Conservation (phyloP, 768 basidiomycete genomes). For the Phaeotremella fagi region DNA sequence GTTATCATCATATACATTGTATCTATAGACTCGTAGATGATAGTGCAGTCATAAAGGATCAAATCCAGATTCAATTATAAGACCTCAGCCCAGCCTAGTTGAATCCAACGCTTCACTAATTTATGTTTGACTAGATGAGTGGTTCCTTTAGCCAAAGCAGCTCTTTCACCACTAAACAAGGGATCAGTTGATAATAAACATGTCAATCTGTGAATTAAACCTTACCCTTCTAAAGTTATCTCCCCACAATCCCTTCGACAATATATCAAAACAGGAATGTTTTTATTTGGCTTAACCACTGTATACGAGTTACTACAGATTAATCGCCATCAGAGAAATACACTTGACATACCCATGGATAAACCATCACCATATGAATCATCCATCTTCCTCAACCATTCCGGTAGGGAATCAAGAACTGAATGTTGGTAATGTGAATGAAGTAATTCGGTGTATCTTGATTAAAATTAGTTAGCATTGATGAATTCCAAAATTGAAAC, state of each 20-base stretch:
- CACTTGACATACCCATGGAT: conserved; percentile 49
- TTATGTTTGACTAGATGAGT: conserved; percentile 75
- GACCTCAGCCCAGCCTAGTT: conserved; percentile 46
- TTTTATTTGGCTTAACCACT: conserved; percentile 76
- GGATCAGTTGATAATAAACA: neutral
- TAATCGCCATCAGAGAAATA: neutral
- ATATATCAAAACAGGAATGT: conserved; percentile 73
- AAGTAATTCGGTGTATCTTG: conserved; percentile 68
- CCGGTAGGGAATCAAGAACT: conserved; percentile 77
- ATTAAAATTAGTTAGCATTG: neutral
- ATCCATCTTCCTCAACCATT: conserved; percentile 68
- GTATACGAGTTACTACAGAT: conserved; percentile 11
- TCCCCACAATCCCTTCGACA: conserved; percentile 63
- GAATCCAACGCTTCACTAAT: conserved; percentile 57
- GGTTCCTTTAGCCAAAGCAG: conserved; percentile 73
- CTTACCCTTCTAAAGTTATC: conserved; percentile 50
- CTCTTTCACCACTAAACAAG: conserved; percentile 56
- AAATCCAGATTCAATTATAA: too few species aligned
- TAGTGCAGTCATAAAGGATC: too few species aligned
- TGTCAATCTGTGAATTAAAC: neutral
- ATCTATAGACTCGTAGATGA: too few species aligned
- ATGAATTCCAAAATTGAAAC: conserved; percentile 20
- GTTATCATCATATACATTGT: too few species aligned
- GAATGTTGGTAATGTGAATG: conserved; percentile 74
- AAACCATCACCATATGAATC: conserved; percentile 73